phyloP scores from a whole-genome alignment of 768 basidiomycete genomes.

The Russula earlei region DNA sequence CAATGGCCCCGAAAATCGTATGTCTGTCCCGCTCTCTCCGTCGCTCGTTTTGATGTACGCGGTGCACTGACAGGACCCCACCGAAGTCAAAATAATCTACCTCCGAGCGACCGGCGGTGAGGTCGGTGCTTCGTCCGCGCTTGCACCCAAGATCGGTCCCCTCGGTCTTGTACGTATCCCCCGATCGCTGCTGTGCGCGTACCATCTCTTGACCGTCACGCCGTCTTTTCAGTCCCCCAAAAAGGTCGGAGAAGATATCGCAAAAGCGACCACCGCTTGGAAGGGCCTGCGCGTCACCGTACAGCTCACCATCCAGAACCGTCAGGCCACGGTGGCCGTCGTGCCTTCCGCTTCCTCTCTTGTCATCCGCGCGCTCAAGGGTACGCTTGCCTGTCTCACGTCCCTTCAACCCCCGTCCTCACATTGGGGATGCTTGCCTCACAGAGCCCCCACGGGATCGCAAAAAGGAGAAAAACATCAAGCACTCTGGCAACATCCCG shows the following conservation, averaged over 20 bases:
- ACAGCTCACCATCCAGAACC: slow-evolving; percentile 98
- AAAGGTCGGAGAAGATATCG: slow-evolving; percentile 99
- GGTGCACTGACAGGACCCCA: slow-evolving; percentile 65
- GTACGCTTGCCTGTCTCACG: slow-evolving; percentile 36
- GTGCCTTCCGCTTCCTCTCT: slow-evolving; percentile 96
- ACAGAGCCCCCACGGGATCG: slow-evolving; percentile 97
- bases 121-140: slow-evolving; percentile 95
- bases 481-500: slow-evolving; percentile 89
- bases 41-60: not conserved
- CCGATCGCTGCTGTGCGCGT: not conserved
- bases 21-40: slow-evolving; percentile 19
- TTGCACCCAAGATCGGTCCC: slow-evolving; percentile 99
- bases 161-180: slow-evolving; percentile 78
- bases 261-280: slow-evolving; percentile 96
- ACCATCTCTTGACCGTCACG: slow-evolving; percentile 7
- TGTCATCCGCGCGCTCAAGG: slow-evolving; percentile 97
- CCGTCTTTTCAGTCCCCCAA: slow-evolving; percentile 76
- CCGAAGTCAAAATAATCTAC: slow-evolving; percentile 98
- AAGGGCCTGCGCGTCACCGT: slow-evolving; percentile 99
- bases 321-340: slow-evolving; percentile 94
- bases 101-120: slow-evolving; percentile 98
- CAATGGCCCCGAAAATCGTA: slow-evolving; percentile 78
- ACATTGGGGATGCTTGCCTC: not conserved
- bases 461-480: slow-evolving; percentile 99
- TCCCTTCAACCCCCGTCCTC: not conserved